A percentile compares a stretch with the other conserved stretches of the same genome.
Conservation (phyloP, 106 monocot genomes). For the Platanthera guangdongensis region DNA sequence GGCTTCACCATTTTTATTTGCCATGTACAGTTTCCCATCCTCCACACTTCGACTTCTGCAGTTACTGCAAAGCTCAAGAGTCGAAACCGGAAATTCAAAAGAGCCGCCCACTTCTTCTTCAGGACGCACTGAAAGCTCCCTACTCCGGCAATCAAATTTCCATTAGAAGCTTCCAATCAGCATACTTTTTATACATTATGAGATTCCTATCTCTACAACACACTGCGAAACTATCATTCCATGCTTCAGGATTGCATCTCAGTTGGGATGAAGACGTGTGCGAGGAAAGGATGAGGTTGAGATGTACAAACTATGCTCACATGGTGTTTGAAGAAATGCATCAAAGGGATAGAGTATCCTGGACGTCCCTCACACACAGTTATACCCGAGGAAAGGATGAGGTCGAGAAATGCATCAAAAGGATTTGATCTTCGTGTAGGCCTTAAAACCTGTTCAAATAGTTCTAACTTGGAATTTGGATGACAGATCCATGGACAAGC, state of each 20-base stretch:
- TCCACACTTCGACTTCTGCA: too few species aligned
- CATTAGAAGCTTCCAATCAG: not conserved
- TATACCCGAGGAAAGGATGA: slow-evolving; percentile 1
- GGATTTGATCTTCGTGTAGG: not conserved
- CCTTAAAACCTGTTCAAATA: too few species aligned
- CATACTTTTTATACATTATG: too few species aligned
- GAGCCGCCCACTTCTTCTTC: too few species aligned
- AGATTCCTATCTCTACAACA: not conserved
- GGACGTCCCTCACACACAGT: too few species aligned
- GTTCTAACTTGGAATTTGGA: slow-evolving; percentile 1
- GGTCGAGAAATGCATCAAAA: slow-evolving; percentile 2
- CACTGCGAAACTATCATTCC: slow-evolving; percentile 11
- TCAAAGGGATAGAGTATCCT: slow-evolving; percentile 17
- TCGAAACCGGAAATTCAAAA: too few species aligned
- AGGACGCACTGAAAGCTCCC: not conserved
- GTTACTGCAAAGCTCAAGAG: too few species aligned
- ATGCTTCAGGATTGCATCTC: slow-evolving; percentile 16
- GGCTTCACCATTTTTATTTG: too few species aligned
- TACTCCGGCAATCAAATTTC: not conserved
- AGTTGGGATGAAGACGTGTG: slow-evolving; percentile 10
- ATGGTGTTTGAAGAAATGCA: slow-evolving; percentile 33
- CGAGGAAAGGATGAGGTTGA: slow-evolving; percentile 12
- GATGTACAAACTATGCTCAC: slow-evolving; percentile 5
- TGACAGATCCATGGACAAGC: slow-evolving; percentile 20
- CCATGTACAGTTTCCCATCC: too few species aligned